Evolutionary conservation across 2,329 filamentous ascomycete genomes (phyloP).

Genomic region (Trichoderma oligosporum): DNA sequence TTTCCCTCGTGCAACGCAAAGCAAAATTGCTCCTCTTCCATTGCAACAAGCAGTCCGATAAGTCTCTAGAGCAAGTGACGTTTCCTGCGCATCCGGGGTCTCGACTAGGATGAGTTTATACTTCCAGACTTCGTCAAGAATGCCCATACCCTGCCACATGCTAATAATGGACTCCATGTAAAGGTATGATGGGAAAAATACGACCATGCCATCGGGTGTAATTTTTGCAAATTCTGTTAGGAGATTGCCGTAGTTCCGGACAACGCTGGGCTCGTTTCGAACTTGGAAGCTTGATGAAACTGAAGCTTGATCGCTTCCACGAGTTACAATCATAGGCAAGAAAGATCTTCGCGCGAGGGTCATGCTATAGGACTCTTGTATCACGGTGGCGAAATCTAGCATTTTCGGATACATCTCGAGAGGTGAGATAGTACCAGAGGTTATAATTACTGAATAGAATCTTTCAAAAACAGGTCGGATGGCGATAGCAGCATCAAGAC

Average conservation of each 20-base stretch:
- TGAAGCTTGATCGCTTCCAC: constrained; percentile 88
- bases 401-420: constrained; percentile 99
- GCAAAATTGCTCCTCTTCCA: constrained; percentile 83
- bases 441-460: constrained; percentile 97
- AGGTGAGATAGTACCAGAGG: constrained; percentile 93
- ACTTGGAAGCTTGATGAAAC: constrained; percentile 94
- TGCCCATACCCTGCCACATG: constrained; percentile 99
- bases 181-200: constrained; percentile 97
- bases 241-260: constrained; percentile 91
- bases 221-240: constrained; percentile 94
- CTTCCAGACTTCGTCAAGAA: constrained; percentile 96
- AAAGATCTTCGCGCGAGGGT: constrained; percentile 93
- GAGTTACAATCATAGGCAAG: constrained; percentile 93
- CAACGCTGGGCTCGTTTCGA: constrained; percentile 92
- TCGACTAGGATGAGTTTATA: constrained; percentile 98
- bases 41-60: constrained; percentile 98
- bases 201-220: constrained; percentile 95
- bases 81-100: constrained; percentile 96
- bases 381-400: constrained; percentile 86
- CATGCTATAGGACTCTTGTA: constrained; percentile 97
- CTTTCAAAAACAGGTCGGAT: constrained; percentile 97
- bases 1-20: constrained; percentile 95
- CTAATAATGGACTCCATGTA: constrained; percentile 99
- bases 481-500: constrained; percentile 92
- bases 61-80: constrained; percentile 88